Evolutionary conservation across 164 flowering plant species (phyloP).

Genomic region (Stephania cephalantha): DNA sequence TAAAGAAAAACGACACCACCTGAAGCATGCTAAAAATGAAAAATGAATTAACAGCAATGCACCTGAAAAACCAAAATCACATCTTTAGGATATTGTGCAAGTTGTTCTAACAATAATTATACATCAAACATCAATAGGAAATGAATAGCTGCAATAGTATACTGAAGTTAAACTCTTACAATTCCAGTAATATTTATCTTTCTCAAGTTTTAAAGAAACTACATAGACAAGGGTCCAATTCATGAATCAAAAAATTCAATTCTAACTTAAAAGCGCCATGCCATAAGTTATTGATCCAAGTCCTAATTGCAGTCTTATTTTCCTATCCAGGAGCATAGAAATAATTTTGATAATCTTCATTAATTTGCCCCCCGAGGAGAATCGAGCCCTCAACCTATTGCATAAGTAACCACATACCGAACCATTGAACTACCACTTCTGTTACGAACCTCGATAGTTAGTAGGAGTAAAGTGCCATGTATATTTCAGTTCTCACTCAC

Average conservation of each 20-base stretch:
- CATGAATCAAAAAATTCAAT: background rate
- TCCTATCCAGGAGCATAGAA: background rate
- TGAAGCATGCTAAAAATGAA: conserved; percentile 87
- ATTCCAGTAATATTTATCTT: background rate
- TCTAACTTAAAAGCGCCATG: background rate
- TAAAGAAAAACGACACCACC: conserved; percentile 33
- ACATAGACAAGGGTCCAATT: background rate
- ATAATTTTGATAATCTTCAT: background rate
- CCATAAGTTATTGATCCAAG: background rate
- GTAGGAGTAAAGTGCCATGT: no score
- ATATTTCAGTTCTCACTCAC: no score
- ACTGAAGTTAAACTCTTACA: background rate
- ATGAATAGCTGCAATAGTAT: background rate
- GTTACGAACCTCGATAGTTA: no score
- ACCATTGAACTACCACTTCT: no score
- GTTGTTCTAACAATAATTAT: background rate
- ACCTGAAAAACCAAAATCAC: conserved; percentile 45
- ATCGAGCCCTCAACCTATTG: no score
- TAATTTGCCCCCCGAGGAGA: background rate
- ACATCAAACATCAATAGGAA: background rate
- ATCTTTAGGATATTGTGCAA: background rate
- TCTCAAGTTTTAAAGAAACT: background rate
- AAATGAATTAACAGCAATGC: conserved; percentile 61
- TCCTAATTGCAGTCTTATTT: background rate
- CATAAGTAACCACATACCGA: no score